These are phyloP conservation scores for Trichomonascaceae sp. DNA, from an alignment of 1,139 yeast species.

Conservation along the genomic window DNA sequence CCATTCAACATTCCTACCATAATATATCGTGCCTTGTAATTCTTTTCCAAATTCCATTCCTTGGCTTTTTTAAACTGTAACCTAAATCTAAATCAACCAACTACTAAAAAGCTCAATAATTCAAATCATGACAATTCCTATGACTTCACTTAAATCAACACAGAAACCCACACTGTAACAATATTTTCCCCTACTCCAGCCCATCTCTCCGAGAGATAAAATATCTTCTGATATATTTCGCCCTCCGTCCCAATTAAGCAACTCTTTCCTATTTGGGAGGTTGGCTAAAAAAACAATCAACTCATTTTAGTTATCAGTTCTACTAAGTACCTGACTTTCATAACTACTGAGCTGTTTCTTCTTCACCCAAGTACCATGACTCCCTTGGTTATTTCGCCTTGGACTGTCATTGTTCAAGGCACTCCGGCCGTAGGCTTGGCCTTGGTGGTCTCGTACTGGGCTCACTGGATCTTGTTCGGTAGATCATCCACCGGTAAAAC, in stretches of 20 bases:
- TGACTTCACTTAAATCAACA: neutral
- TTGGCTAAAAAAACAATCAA: neutral
- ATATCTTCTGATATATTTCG: neutral
- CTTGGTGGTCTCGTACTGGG: slow-evolving; percentile 14
- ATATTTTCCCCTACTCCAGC: neutral
- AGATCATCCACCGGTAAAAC: neutral
- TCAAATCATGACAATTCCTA: neutral
- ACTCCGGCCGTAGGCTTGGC: slow-evolving; percentile 12
- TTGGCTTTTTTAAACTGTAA: too few species aligned
- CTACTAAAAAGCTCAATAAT: too few species aligned
- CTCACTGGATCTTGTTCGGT: slow-evolving; percentile 11
- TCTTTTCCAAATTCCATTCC: too few species aligned
- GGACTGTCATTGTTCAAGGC: slow-evolving; percentile 8
- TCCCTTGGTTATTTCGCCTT: neutral
- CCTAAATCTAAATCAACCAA: too few species aligned
- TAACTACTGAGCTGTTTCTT: neutral
- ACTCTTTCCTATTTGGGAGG: neutral
- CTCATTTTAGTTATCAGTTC: neutral
- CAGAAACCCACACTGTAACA: neutral
- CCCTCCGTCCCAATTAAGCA: neutral
- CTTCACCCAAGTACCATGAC: neutral
- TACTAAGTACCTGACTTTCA: neutral
- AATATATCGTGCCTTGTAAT: too few species aligned
- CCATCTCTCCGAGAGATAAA: neutral
- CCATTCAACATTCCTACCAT: too few species aligned